Evolutionary conservation across 441 rosid species (phyloP).

Genomic region (Metrosideros polymorpha): DNA sequence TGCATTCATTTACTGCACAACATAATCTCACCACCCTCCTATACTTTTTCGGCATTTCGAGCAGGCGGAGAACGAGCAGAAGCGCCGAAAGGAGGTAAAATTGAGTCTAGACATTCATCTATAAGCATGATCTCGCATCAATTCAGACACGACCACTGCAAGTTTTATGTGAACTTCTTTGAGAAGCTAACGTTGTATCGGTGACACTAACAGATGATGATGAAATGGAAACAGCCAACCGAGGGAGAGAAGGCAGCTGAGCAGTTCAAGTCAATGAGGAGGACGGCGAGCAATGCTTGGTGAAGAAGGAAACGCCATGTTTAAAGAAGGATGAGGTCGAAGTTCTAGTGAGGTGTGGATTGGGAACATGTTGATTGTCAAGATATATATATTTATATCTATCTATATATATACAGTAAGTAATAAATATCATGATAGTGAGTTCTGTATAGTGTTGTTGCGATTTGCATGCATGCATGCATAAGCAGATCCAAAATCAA

Average conservation of each 20-base stretch:
- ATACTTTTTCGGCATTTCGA: background rate
- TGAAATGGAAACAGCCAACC: constrained; percentile 13
- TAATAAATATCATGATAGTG: background rate
- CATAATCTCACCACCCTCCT: background rate
- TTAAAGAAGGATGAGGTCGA: background rate
- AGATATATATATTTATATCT: background rate
- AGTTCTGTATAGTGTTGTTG: background rate
- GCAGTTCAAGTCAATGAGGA: constrained; percentile 27
- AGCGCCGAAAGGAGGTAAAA: constrained; percentile 50
- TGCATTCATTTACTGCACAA: background rate
- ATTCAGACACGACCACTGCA: background rate
- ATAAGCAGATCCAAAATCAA: background rate
- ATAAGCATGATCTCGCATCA: background rate
- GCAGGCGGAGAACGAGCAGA: constrained; percentile 55
- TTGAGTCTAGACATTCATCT: background rate
- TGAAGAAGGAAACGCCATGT: constrained; percentile 10
- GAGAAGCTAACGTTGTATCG: background rate
- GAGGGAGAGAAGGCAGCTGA: constrained; percentile 18
- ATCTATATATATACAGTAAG: background rate
- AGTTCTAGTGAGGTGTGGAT: background rate
- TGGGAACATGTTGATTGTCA: background rate
- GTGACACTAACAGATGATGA: constrained; percentile 25
- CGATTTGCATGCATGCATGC: background rate
- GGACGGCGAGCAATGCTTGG: constrained; percentile 36
- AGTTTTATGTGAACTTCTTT: background rate